phyloP scores from a whole-genome alignment of 768 basidiomycete species.

The Calocybe cyanea region DNA sequence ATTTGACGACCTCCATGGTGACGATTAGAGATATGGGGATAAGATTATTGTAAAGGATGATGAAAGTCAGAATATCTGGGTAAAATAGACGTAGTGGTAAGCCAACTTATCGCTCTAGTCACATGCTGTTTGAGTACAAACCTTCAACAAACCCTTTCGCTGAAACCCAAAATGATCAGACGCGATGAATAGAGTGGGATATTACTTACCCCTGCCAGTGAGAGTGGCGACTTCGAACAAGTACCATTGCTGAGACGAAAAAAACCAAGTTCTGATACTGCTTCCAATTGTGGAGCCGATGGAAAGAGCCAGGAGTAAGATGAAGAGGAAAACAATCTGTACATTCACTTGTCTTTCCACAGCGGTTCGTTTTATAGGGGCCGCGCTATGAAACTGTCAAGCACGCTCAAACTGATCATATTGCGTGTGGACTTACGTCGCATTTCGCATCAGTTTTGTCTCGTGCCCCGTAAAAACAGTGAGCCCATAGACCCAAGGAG shows the following conservation, averaged over 20 bases:
- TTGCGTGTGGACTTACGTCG: constrained; percentile 82
- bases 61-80: constrained; percentile 93
- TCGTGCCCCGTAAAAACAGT: constrained; percentile 96
- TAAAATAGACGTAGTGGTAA: constrained; percentile 13
- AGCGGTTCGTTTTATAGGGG: constrained; percentile 94
- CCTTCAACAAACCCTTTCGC: constrained; percentile 84
- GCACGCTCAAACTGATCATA: background rate
- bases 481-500: constrained; percentile 93
- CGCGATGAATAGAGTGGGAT: constrained; percentile 1
- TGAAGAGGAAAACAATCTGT: constrained; percentile 94
- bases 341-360: constrained; percentile 95
- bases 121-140: constrained; percentile 21
- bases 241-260: constrained; percentile 88
- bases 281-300: constrained; percentile 90
- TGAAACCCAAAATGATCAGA: constrained; percentile 21
- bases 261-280: constrained; percentile 90
- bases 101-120: constrained; percentile 2
- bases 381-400: constrained; percentile 53
- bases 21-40: constrained; percentile 99
- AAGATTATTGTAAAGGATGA: constrained; percentile 98
- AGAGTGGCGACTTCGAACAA: constrained; percentile 60
- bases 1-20: constrained; percentile 99
- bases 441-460: constrained; percentile 97
- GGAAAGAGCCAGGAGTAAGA: constrained; percentile 81
- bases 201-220: constrained; percentile 55